Conservation (phyloP, 805 yeast genomes). For the Zygosaccharomyces pseudorouxii region DNA sequence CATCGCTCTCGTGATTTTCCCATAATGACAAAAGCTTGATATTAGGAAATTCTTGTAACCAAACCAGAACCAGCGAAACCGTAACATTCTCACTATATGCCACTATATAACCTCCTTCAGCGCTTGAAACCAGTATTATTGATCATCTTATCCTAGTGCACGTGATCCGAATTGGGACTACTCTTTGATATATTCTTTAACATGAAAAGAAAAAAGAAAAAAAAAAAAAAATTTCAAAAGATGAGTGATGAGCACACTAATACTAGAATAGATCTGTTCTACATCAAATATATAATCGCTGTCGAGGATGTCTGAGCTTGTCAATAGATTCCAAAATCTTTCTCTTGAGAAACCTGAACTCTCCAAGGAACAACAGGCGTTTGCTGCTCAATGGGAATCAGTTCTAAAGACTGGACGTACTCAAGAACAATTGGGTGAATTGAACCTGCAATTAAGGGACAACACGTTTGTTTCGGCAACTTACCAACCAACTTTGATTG, state of each 20-base stretch:
- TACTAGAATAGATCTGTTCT: background rate
- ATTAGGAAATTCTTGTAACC: background rate
- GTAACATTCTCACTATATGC: background rate
- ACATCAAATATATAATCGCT: background rate
- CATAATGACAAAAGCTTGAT: background rate
- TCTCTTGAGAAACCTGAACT: constrained; percentile 32
- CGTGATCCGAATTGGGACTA: background rate
- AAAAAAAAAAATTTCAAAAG: constrained; percentile 1
- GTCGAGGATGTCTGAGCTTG: constrained; percentile 29
- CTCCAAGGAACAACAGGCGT: constrained; percentile 56
- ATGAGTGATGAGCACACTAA: background rate
- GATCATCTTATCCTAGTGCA: background rate
- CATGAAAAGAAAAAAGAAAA: background rate
- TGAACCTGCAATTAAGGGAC: constrained; percentile 66
- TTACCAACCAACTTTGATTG: constrained; percentile 57
- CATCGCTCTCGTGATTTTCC: constrained; percentile 2
- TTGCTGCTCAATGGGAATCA: constrained; percentile 74
- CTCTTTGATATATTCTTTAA: background rate
- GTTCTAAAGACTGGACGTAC: constrained; percentile 52
- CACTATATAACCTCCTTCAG: too few relatives aligned
- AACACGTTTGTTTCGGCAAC: constrained; percentile 70
- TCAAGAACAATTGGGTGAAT: constrained; percentile 48
- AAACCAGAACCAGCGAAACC: background rate
- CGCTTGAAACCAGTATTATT: background rate
- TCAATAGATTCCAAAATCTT: constrained; percentile 27